These are phyloP conservation scores for Penicillium thymicola DNA, from an alignment of 2,329 filamentous ascomycete species.

Conservation along the genomic window DNA sequence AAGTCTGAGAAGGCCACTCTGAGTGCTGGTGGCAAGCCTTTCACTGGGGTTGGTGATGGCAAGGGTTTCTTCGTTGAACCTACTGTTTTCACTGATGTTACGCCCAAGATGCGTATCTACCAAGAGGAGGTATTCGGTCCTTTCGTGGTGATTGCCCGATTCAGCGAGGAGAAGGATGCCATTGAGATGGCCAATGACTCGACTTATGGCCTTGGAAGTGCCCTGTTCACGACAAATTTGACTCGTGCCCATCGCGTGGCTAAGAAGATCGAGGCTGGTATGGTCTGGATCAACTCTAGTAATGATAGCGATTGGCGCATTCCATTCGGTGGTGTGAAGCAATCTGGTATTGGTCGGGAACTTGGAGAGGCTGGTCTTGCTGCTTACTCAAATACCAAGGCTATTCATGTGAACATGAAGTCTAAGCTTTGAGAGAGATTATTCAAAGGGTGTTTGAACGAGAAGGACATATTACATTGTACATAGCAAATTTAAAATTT, in stretches of 20 bases:
- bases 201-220: constrained; percentile 39
- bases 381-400: constrained; percentile 42
- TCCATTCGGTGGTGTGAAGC: constrained; percentile 48
- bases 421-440: constrained; percentile 24
- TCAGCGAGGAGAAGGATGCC: constrained; percentile 37
- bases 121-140: constrained; percentile 45
- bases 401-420: constrained; percentile 35
- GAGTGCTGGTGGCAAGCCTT: constrained; percentile 31
- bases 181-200: constrained; percentile 39
- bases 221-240: constrained; percentile 40
- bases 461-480: not conserved
- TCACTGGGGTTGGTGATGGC: constrained; percentile 28
- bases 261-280: constrained; percentile 38
- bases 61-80: constrained; percentile 28
- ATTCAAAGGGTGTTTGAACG: not conserved
- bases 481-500: not conserved
- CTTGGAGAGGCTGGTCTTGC: constrained; percentile 54
- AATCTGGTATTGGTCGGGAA: constrained; percentile 54
- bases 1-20: constrained; percentile 37
- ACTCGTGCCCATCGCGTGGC: constrained; percentile 39
- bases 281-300: constrained; percentile 43
- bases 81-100: constrained; percentile 35
- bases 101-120: constrained; percentile 35
- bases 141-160: constrained; percentile 36
- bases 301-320: constrained; percentile 37